Evolutionary conservation across 2,329 filamentous ascomycete genomes (phyloP).

Genomic region (Pyricularia grisea): DNA sequence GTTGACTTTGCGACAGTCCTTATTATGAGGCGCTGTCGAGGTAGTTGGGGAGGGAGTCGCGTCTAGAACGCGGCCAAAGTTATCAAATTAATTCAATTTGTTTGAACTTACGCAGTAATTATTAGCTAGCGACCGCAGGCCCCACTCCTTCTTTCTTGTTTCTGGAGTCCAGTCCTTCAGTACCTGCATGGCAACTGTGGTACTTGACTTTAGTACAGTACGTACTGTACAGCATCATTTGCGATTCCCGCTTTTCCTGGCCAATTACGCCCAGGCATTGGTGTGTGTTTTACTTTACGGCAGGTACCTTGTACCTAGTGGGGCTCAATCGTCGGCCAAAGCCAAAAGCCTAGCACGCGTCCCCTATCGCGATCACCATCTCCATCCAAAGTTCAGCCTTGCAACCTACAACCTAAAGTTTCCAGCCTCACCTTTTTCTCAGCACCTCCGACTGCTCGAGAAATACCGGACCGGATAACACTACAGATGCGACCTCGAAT

Average conservation of each 20-base stretch:
- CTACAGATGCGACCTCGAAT: neutral
- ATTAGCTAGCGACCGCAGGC: neutral
- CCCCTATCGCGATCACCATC: neutral
- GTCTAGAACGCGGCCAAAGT: slow-evolving; percentile 3
- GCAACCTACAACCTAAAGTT: neutral
- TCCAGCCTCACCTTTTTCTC: neutral
- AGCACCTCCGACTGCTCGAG: neutral
- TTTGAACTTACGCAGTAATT: neutral
- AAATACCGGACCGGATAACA: neutral
- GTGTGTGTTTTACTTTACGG: neutral
- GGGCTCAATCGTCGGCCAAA: neutral
- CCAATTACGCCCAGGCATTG: neutral
- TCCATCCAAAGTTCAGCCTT: neutral
- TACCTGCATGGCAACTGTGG: neutral
- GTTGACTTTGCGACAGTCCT: slow-evolving; percentile 4
- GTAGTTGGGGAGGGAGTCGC: neutral
- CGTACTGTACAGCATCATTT: neutral
- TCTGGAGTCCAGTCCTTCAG: neutral
- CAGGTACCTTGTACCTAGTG: neutral
- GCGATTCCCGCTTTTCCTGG: neutral
- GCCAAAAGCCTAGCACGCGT: neutral
- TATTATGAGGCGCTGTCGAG: neutral
- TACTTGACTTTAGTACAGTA: neutral
- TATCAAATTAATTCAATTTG: neutral
- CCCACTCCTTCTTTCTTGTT: neutral